phyloP scores from a whole-genome alignment of 169 alveolate species.

The Blepharisma undulans region DNA sequence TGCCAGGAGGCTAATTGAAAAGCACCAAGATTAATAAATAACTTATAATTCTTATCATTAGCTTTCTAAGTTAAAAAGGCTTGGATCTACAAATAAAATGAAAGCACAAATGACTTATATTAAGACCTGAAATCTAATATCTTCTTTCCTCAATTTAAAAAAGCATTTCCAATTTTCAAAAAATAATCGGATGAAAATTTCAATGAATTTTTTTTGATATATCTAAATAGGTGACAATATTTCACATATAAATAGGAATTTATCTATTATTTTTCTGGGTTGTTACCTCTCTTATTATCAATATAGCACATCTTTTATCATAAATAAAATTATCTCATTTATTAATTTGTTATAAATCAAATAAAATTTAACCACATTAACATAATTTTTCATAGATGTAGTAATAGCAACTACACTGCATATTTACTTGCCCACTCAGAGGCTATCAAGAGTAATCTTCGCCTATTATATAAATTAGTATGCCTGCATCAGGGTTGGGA shows the following conservation, averaged over 20 bases:
- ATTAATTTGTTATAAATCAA: no score
- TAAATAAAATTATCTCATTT: no score
- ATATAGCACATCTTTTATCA: no score
- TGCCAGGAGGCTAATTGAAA: not conserved
- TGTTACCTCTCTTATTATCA: no score
- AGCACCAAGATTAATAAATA: no score
- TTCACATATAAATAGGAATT: not conserved
- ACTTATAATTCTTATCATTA: not conserved
- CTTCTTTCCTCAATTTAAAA: not conserved
- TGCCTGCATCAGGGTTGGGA: not conserved
- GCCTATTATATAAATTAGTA: not conserved
- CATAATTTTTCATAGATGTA: no score
- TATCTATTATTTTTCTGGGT: not conserved
- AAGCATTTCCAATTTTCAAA: not conserved
- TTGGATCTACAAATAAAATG: not conserved
- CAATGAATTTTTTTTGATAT: no score
- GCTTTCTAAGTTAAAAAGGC: no score
- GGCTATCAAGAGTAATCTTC: not conserved
- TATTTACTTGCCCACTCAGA: not conserved
- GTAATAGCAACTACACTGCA: not conserved
- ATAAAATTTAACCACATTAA: no score
- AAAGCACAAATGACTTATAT: not conserved
- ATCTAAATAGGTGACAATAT: no score
- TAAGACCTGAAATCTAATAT: no score
- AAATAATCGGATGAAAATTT: no score